Conservation (phyloP, 441 rosid genomes). For the Lagerstroemia fauriei region DNA sequence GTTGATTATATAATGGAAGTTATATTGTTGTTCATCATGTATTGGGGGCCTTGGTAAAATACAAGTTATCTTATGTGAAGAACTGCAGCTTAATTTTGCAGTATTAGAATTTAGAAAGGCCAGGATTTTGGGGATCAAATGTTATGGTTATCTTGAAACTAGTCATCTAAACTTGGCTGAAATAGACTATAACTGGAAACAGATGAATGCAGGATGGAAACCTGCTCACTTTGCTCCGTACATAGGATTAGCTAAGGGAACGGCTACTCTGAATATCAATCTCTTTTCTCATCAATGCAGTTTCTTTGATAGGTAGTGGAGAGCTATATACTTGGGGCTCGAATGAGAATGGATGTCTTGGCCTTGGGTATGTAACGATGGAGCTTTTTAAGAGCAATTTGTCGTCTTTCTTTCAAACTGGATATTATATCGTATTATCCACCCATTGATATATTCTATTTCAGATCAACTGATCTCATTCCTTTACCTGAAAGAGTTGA, state of each 20-base stretch:
- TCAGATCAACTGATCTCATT: constrained; percentile 62
- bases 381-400: neutral
- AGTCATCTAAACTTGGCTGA: neutral
- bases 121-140: neutral
- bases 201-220: neutral
- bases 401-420: neutral
- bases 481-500: constrained; percentile 73
- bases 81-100: neutral
- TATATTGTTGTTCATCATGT: neutral
- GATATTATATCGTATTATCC: neutral
- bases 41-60: neutral
- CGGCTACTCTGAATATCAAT: neutral
- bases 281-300: constrained; percentile 7
- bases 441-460: neutral
- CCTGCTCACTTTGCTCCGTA: neutral
- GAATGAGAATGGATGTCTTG: constrained; percentile 95
- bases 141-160: neutral
- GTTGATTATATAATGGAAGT: no score
- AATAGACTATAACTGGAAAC: neutral
- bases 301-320: constrained; percentile 54
- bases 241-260: neutral
- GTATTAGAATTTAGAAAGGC: neutral
- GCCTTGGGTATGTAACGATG: constrained; percentile 57
- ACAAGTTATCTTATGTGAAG: neutral
- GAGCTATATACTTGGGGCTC: constrained; percentile 87